phyloP scores from a whole-genome alignment of 139 green algal species.

The Eudorina sp. region DNA sequence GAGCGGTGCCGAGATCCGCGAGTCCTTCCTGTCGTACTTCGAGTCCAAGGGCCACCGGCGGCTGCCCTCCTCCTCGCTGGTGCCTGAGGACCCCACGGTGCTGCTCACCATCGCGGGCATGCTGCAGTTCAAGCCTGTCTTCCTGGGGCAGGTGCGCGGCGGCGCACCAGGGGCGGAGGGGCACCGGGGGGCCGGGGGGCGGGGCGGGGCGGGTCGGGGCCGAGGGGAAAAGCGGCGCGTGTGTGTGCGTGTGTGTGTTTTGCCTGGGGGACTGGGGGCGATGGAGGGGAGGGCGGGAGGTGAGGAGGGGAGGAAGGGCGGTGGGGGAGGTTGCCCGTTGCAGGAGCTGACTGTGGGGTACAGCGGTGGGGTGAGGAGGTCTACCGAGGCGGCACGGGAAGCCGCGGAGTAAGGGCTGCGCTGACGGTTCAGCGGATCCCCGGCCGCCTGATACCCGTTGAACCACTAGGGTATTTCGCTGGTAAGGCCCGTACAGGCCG shows the following conservation, averaged over 20 bases:
- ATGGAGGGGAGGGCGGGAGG: not conserved
- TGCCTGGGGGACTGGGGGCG: too few species aligned
- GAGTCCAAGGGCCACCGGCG: conserved; percentile 79
- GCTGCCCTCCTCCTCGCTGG: conserved; percentile 87
- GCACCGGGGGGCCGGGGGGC: not conserved
- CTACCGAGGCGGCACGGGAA: too few species aligned
- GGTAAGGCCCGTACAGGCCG: too few species aligned
- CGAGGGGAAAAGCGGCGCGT: not conserved
- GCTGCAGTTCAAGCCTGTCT: conserved; percentile 98
- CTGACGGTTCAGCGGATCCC: too few species aligned
- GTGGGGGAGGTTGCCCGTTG: too few species aligned
- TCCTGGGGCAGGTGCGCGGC: conserved; percentile 85
- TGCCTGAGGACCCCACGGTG: conserved; percentile 94
- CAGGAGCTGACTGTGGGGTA: too few species aligned
- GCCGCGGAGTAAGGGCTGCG: too few species aligned
- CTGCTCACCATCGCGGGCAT: conserved; percentile 93
- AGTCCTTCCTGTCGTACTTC: conserved; percentile 91
- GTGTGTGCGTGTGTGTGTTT: not conserved
- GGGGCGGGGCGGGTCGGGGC: not conserved
- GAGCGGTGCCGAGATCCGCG: conserved; percentile 84
- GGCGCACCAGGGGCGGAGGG: not conserved
- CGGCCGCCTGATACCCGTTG: too few species aligned
- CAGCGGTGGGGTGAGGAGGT: too few species aligned
- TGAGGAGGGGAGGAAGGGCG: not conserved
- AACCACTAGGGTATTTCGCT: too few species aligned